phyloP scores from a whole-genome alignment of 2,329 filamentous ascomycete species.

The Calycina herbarum region DNA sequence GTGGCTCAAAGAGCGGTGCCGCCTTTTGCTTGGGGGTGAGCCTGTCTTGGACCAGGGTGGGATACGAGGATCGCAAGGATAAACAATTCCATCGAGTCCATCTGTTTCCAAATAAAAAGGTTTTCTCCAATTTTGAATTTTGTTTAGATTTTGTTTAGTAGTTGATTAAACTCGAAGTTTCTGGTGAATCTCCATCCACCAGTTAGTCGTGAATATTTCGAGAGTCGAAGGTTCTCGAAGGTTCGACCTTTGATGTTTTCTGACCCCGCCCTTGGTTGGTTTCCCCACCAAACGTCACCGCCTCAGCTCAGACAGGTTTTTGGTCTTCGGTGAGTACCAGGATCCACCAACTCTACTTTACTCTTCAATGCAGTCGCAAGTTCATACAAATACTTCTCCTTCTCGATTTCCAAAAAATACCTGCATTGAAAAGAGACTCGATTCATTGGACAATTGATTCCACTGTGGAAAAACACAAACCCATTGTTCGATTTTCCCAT shows the following conservation, averaged over 20 bases:
- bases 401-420: neutral
- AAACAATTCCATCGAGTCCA: neutral
- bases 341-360: no score
- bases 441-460: neutral
- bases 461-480: neutral
- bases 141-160: neutral
- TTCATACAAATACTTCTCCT: neutral
- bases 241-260: neutral
- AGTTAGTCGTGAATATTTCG: neutral
- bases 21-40: neutral
- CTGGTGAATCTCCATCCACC: neutral
- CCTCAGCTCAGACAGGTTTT: neutral
- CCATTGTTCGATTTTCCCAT: neutral
- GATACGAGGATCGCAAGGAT: neutral
- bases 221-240: neutral
- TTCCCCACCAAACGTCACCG: conserved; percentile 4
- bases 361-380: neutral
- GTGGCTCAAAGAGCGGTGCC: neutral
- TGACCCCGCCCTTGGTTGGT: neutral
- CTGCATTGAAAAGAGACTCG: neutral
- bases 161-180: neutral
- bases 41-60: neutral
- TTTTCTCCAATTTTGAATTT: neutral
- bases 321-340: no score
- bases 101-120: neutral